A percentile compares a stretch with the other conserved stretches of the same genome.
phyloP scores from a whole-genome alignment of 192 early-diverging fungal species.

The Rhizophagus sp. region DNA sequence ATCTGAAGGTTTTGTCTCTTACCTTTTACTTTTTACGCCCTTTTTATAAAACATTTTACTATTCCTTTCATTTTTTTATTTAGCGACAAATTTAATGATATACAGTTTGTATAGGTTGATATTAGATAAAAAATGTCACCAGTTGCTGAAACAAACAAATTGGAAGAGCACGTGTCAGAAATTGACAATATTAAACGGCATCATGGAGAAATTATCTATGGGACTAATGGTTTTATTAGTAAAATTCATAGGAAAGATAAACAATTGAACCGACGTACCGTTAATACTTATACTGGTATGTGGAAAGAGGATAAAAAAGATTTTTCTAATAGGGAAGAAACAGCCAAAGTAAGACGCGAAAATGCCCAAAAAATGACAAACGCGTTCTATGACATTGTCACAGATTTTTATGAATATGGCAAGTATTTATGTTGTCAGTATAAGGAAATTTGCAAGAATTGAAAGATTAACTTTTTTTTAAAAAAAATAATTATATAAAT shows the following conservation, averaged over 20 bases:
- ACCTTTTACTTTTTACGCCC: too few relatives aligned
- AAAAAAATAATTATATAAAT: neutral
- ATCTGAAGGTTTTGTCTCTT: neutral
- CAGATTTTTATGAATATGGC: constrained; percentile 50
- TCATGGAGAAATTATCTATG: constrained; percentile 41
- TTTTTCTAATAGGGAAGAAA: constrained; percentile 38
- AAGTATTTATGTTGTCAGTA: constrained; percentile 16
- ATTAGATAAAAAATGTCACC: neutral
- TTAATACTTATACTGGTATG: constrained; percentile 39
- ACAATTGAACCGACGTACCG: constrained; percentile 30
- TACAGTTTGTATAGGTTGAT: neutral
- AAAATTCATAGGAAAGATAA: constrained; percentile 42
- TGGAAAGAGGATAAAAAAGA: constrained; percentile 43
- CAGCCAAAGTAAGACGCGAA: constrained; percentile 35
- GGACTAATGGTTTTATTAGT: constrained; percentile 36
- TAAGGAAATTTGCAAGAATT: neutral
- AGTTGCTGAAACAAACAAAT: neutral
- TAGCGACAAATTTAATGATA: too few relatives aligned
- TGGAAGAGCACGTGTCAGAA: constrained; percentile 1
- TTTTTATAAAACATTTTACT: too few relatives aligned
- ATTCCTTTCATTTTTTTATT: too few relatives aligned
- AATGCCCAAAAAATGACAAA: constrained; percentile 47
- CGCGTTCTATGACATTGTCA: constrained; percentile 48
- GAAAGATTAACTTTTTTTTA: neutral
- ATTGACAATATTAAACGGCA: constrained; percentile 30